phyloP scores from a whole-genome alignment of 1,284 basidiomycete genomes.

The Ceraceosorus guamensis region DNA sequence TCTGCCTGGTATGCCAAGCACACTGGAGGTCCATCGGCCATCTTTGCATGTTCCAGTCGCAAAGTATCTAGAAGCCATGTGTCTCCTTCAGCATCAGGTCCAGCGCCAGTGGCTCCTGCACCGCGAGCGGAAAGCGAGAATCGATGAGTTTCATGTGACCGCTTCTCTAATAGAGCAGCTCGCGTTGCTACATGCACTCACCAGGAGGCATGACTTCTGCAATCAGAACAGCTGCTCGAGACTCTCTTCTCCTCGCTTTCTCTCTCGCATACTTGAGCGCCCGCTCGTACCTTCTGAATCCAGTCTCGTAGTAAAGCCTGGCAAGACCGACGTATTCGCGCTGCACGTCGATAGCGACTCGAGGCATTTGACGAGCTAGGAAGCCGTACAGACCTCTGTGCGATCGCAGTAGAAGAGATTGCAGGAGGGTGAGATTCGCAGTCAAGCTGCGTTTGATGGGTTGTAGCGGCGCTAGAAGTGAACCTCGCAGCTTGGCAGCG shows the following conservation, averaged over 20 bases:
- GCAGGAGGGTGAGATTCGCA: conserved; percentile 86
- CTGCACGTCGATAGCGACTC: conserved; percentile 80
- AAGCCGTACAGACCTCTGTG: conserved; percentile 70
- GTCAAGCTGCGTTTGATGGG: conserved; percentile 76
- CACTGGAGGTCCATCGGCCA: conserved; percentile 20
- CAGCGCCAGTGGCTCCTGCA: conserved; percentile 6
- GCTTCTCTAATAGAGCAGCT: background rate
- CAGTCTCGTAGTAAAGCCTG: conserved; percentile 90
- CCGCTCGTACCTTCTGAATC: conserved; percentile 80
- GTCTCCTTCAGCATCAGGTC: conserved; percentile 12
- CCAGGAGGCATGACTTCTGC: no score
- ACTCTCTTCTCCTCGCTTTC: conserved; percentile 1
- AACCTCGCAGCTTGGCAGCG: conserved; percentile 75
- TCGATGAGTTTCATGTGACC: background rate
- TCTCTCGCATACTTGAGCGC: conserved; percentile 37
- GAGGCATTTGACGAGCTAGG: conserved; percentile 70
- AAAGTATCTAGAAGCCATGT: conserved; percentile 20
- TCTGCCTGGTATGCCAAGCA: conserved; percentile 43
- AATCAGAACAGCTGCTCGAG: background rate
- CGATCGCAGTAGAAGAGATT: conserved; percentile 71
- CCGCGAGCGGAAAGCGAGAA: background rate
- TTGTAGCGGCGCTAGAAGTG: conserved; percentile 73
- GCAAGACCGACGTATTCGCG: conserved; percentile 76
- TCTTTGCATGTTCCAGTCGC: conserved; percentile 20
- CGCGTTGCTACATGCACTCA: no score